Evolutionary conservation across 2,329 filamentous ascomycete species (phyloP), one percentile per base, ranked within the genome.

Genomic region (Colletotrichum paranaense): DNA sequence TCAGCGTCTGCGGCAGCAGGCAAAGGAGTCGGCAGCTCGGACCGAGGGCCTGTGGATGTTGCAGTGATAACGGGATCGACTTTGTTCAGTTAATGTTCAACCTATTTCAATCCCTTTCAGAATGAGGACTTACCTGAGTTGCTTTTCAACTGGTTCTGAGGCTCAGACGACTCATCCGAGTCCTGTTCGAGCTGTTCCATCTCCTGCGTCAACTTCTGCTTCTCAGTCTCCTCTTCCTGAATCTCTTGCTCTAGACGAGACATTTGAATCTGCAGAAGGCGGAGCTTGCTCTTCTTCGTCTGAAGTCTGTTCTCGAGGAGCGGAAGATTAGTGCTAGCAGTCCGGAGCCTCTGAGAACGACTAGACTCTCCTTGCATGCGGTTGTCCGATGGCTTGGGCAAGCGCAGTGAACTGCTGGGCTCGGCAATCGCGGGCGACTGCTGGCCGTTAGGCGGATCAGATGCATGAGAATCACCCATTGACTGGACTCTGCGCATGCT

Each of bases 181-280:
- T 72, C 52, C 24, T 68, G 56, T 30, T 72, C 30, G 57, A 74
- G 68, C 32, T 72, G 68, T 19, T 74, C 69, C 67, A 77, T 62
- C 52, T 84, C 80, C 63, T 76, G 76, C 55, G 78, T 78, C 14
- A 85, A 76, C 16, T 75, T 78, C 63, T 82, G 75, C 72, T 82
- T 82, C 64, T 83, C 82, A 6, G 76, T 75, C 58, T 80, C 74
- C 30, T 82, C 82, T n/a, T 81, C 78, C 30, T 82, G 80, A 16
- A 88, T 82, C 72, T 90, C 88, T 28, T 83, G 83, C 77, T 89
- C 82, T 46, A 90, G 83, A 22, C 82, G 84, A 24, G 82, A 81
- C 26, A 88, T 82, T 77, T 89, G 84, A 5, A 85, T 84, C 71
- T 86, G 82, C 46, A 89, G 77, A 24, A 82, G 79, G 67, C 84